A percentile compares a stretch with the other conserved stretches of the same genome.
Evolutionary conservation across 495 filamentous ascomycete species (phyloP).

Genomic region (Aspergillus steynii): DNA sequence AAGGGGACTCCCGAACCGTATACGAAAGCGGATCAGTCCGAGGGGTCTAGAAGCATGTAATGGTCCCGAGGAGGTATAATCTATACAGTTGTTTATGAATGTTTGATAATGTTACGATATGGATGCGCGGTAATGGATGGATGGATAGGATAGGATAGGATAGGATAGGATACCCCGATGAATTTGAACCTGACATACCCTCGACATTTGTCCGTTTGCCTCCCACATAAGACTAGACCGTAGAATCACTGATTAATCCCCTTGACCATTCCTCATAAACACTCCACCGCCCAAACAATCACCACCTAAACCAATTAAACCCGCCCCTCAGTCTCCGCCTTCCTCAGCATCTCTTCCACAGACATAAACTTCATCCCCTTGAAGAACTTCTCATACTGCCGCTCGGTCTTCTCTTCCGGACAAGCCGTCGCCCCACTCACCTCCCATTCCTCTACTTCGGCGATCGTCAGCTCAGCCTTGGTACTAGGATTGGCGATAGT

Average conservation of each 20-base stretch:
- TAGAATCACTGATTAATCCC: too few relatives aligned
- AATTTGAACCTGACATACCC: background rate
- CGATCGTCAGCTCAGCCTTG: background rate
- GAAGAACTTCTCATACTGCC: slow-evolving; percentile 15
- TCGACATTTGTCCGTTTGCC: background rate
- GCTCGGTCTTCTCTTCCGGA: slow-evolving; percentile 10
- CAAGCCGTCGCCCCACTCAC: slow-evolving; percentile 9
- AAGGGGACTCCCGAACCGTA: slow-evolving; percentile 7
- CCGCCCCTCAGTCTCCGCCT: background rate
- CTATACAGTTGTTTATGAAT: background rate
- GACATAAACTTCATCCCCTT: slow-evolving; percentile 6
- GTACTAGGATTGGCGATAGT: background rate
- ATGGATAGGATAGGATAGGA: background rate
- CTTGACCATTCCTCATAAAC: too few relatives aligned
- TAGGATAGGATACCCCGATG: too few relatives aligned
- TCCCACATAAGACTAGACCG: too few relatives aligned
- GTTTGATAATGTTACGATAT: background rate
- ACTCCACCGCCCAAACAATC: too few relatives aligned
- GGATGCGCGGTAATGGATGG: too few relatives aligned
- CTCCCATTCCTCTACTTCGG: slow-evolving; percentile 9
- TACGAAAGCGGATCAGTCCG: background rate
- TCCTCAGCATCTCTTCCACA: slow-evolving; percentile 9
- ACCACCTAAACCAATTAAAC: background rate
- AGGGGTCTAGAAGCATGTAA: background rate
- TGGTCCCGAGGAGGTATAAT: background rate